Conservation (phyloP, 2,329 filamentous ascomycete genomes). For the Talaromyces rugulosus region DNA sequence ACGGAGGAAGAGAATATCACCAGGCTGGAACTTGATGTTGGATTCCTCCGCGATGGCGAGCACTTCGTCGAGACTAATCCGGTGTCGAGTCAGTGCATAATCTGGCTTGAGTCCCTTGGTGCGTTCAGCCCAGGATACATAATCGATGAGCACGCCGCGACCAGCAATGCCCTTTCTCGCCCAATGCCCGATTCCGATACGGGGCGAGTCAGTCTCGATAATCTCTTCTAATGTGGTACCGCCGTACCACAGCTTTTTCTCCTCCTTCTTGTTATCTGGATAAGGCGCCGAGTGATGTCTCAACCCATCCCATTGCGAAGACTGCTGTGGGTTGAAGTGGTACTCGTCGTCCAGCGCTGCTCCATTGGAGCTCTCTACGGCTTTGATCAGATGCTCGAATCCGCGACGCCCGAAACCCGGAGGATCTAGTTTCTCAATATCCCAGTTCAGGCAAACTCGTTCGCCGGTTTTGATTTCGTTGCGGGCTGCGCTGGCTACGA, state of each 20-base stretch:
- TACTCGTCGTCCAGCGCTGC: constrained; percentile 46
- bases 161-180: constrained; percentile 36
- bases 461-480: constrained; percentile 52
- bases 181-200: constrained; percentile 37
- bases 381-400: constrained; percentile 52
- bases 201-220: constrained; percentile 25
- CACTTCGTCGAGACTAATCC: constrained; percentile 32
- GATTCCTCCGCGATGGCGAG: constrained; percentile 30
- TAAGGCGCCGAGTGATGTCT: constrained; percentile 47
- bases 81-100: constrained; percentile 28
- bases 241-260: constrained; percentile 26
- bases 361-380: constrained; percentile 38
- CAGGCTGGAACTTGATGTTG: constrained; percentile 31
- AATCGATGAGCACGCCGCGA: constrained; percentile 39
- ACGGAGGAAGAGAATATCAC: constrained; percentile 38
- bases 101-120: constrained; percentile 28
- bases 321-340: constrained; percentile 51
- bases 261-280: constrained; percentile 27
- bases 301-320: constrained; percentile 53
- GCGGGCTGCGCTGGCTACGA: constrained; percentile 48
- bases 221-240: constrained; percentile 34
- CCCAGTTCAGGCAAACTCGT: constrained; percentile 54
- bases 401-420: constrained; percentile 49
- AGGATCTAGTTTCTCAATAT: constrained; percentile 52
- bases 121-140: constrained; percentile 28